phyloP scores from a whole-genome alignment of 345 rosid species.

The Triadica sebifera region DNA sequence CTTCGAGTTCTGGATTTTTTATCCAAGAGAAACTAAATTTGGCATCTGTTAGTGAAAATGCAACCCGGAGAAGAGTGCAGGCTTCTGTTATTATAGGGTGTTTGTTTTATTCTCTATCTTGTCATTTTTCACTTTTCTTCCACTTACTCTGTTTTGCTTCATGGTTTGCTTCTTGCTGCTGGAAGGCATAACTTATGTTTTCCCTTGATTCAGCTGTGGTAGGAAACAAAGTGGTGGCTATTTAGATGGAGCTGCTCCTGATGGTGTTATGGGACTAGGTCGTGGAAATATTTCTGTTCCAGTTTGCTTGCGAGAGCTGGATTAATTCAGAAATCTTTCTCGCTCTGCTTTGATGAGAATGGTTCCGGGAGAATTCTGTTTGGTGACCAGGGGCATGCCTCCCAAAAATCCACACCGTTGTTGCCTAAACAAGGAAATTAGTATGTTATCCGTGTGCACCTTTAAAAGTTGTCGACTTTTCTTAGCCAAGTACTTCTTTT shows the following conservation, averaged over 20 bases:
- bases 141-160: not conserved
- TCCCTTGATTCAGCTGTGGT: constrained; percentile 12
- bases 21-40: constrained; percentile 16
- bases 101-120: not conserved
- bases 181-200: not conserved
- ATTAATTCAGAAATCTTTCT: constrained; percentile 25
- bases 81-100: constrained; percentile 22
- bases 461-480: not conserved
- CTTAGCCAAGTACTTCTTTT: not conserved
- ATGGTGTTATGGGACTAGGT: constrained; percentile 23
- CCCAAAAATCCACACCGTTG: constrained; percentile 28
- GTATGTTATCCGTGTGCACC: constrained; percentile 16
- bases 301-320: constrained; percentile 18
- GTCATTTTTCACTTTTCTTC: not conserved
- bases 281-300: constrained; percentile 21
- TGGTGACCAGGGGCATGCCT: constrained; percentile 27
- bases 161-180: not conserved
- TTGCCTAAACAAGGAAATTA: constrained; percentile 24
- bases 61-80: constrained; percentile 1
- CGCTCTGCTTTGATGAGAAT: constrained; percentile 29
- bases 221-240: constrained; percentile 25
- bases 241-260: constrained; percentile 27
- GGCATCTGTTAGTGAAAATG: constrained; percentile 6
- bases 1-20: constrained; percentile 28
- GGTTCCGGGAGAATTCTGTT: constrained; percentile 28